Evolutionary conservation across 83 land plant genomes (phyloP).

Genomic region (Diphasiastrum complanatum): DNA sequence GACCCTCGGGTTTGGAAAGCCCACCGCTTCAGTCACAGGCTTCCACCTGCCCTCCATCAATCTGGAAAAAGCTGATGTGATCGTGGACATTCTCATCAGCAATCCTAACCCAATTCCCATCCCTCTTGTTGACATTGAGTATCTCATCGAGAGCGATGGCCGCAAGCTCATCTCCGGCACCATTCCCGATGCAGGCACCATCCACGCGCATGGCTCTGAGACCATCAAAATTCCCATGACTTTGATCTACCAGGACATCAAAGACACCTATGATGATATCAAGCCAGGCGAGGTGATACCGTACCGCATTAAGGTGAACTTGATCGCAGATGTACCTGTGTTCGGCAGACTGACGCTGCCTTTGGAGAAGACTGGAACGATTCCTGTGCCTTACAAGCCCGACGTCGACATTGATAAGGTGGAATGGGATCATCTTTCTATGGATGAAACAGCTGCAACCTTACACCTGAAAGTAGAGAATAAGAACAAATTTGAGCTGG

Average conservation of each 20-base stretch:
- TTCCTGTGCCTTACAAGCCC: constrained; percentile 84
- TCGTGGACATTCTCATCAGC: constrained; percentile 71
- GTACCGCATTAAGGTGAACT: constrained; percentile 57
- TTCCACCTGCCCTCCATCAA: constrained; percentile 63
- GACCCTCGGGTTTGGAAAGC: constrained; percentile 81
- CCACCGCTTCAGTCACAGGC: constrained; percentile 65
- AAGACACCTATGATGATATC: constrained; percentile 70
- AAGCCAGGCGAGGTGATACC: constrained; percentile 77
- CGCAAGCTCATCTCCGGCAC: constrained; percentile 76
- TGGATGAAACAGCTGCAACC: constrained; percentile 67
- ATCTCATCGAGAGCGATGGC: constrained; percentile 80
- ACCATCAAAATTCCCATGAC: constrained; percentile 77
- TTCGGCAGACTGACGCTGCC: constrained; percentile 70
- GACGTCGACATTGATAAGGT: constrained; percentile 74
- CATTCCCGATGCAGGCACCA: constrained; percentile 93
- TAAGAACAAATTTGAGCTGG: constrained; percentile 77
- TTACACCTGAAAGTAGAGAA: constrained; percentile 75
- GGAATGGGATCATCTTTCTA: constrained; percentile 53
- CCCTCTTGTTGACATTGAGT: constrained; percentile 77
- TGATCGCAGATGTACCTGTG: constrained; percentile 72
- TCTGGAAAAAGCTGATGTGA: constrained; percentile 66
- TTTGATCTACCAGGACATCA: constrained; percentile 75
- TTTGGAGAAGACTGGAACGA: constrained; percentile 72
- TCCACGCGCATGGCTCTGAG: constrained; percentile 84
- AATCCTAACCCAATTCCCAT: constrained; percentile 92